Percentiles rank a stretch among this genome's conserved stretches.
Evolutionary conservation across 2,329 filamentous ascomycete genomes (phyloP).

Genomic region (Fusarium palustre): DNA sequence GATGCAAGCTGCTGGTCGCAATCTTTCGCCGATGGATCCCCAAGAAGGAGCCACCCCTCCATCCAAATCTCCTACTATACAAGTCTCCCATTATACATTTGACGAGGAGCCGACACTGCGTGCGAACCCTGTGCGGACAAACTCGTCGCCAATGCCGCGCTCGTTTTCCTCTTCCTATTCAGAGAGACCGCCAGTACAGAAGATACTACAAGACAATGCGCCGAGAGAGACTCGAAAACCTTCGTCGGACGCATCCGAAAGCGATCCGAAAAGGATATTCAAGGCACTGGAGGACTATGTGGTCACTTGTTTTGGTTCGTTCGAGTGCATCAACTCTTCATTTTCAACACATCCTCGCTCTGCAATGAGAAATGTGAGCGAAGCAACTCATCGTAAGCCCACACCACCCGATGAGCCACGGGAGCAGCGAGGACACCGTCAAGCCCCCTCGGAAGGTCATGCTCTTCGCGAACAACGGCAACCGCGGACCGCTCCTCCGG

Average conservation of each 20-base stretch:
- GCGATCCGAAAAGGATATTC: constrained; percentile 73
- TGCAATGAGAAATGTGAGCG: constrained; percentile 37
- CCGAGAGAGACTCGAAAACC: constrained; percentile 27
- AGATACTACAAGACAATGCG: constrained; percentile 22
- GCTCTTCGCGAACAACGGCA: constrained; percentile 32
- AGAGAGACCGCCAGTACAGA: constrained; percentile 51
- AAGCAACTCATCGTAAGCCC: constrained; percentile 47
- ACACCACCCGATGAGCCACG: constrained; percentile 51
- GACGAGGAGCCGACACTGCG: constrained; percentile 55
- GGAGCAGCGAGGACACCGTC: constrained; percentile 39
- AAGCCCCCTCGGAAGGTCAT: constrained; percentile 55
- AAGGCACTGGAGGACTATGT: constrained; percentile 83
- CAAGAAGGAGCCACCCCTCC: constrained; percentile 11
- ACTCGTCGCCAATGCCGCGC: constrained; percentile 42
- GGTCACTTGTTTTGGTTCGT: constrained; percentile 73
- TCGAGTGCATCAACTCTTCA: constrained; percentile 79
- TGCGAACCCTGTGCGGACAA: constrained; percentile 47
- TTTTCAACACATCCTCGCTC: constrained; percentile 68
- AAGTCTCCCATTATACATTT: constrained; percentile 49
- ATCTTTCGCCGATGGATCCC: constrained; percentile 6
- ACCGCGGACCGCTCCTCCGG: constrained; percentile 30
- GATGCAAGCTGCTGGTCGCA: constrained; percentile 31
- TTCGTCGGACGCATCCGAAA: constrained; percentile 32
- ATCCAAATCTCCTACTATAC: constrained; percentile 36
- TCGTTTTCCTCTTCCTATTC: constrained; percentile 62